phyloP scores from a whole-genome alignment of 768 basidiomycete species.

The Rhodotorula kratochvilovae region DNA sequence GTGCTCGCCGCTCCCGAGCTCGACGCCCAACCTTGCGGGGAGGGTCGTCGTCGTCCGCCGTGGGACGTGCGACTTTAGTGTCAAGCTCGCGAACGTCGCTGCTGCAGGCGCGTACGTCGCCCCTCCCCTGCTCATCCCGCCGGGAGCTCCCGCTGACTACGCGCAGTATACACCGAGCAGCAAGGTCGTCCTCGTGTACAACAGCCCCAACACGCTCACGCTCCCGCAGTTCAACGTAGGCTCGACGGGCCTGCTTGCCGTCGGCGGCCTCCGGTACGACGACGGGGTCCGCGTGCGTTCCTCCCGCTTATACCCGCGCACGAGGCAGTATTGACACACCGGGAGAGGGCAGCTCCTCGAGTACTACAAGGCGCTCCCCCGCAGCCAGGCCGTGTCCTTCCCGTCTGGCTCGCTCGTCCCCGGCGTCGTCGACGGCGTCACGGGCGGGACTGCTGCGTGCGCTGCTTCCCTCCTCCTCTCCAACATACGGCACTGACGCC shows the following conservation, averaged over 20 bases:
- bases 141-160: too few relatives aligned
- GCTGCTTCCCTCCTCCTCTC: neutral
- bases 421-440: neutral
- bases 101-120: slow-evolving; percentile 53
- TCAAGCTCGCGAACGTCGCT: slow-evolving; percentile 57
- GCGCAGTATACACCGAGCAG: slow-evolving; percentile 38
- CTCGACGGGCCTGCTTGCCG: neutral
- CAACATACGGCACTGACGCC: too few relatives aligned
- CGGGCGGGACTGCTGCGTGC: slow-evolving; percentile 10
- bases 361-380: slow-evolving; percentile 1
- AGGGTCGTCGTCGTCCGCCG: slow-evolving; percentile 59
- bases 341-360: slow-evolving; percentile 16
- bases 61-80: slow-evolving; percentile 58
- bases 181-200: slow-evolving; percentile 48
- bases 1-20: slow-evolving; percentile 57
- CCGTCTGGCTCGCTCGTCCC: neutral
- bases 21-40: slow-evolving; percentile 55
- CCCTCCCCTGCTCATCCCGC: slow-evolving; percentile 50
- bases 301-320: slow-evolving; percentile 22
- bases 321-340: too few relatives aligned
- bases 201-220: neutral
- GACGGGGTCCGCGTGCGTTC: neutral
- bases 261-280: neutral
- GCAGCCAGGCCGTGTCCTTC: slow-evolving; percentile 11
- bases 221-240: slow-evolving; percentile 4